Base-by-base conservation (phyloP, 2,329 filamentous ascomycete genomes). In the Fusarium concolor region DNA sequence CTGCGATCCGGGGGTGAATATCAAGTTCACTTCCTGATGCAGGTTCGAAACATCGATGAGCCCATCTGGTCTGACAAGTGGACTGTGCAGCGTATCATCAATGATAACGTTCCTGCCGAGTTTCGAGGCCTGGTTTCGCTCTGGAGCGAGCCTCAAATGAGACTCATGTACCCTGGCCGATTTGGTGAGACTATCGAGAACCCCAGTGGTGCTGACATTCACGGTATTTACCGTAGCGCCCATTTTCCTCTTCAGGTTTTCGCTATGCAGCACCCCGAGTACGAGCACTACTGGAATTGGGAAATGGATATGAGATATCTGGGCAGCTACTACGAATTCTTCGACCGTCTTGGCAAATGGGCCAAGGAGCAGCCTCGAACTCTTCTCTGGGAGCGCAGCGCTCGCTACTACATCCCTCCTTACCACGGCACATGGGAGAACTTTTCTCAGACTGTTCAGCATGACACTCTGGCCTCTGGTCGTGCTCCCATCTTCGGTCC, bases 61-160 rank as follows among this genome's bases (percentile, higher is more conserved):
- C 92, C 91, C 43, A 93, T 97, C 70, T 97, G 92, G 91, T 88
- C 92, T 1, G 92, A 96, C 72, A 87, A 91, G 18, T 84, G 86
- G 31, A 90, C 89, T 0, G 92, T 93, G 60, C 86, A 93, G 70
- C 84, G 86, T 17, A 87, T 95, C 73, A 82, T 97, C 75, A 85
- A 88, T 75, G 81, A 86, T 74, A 84, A 90, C 72, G 79, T 91
- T 72, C 84, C 92, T 1, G 83, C 86, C 62, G 92, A 95, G 74
- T 97, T 97, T 78, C 91, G 90, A 75, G 88, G 90, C 62, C 87
- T 97, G 77, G 92, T 90, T 43, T 93, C 91, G 0, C 82, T 96
- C 8, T 97, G 93, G 93, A 94, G 92, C 4, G 92, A 96, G 77
- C 85, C 88, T 52, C 92, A 95, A 78, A 95, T 97, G 92, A 85